Base-by-base conservation (phyloP, 306 rosid species). In the Nissolia schottii region DNA sequence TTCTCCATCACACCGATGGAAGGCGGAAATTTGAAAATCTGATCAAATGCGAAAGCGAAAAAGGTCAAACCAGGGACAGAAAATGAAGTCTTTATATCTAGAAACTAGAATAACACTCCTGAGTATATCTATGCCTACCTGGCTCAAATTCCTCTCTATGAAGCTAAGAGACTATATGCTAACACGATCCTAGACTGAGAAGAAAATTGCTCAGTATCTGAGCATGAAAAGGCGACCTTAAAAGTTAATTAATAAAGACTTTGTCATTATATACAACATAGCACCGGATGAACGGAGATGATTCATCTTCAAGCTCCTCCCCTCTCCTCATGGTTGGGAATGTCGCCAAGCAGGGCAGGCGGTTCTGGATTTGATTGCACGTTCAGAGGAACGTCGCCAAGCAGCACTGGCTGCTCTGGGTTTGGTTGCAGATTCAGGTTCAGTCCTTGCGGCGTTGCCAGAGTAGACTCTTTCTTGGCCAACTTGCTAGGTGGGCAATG, bases 401-500 rank as follows among this genome's bases (percentile, higher is more conserved):
- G 59, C 51, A 65, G 32, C 63, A 77, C 69, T 46, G 72, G 68
- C 43, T 59, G 28, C 13, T 64, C 64, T 57, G 67, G 15, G 29
- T 53, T 53, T 28, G 54, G 28, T 37, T 79, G 41, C 37, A 40
- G 51, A 34, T 73, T 55, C 37, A 40, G 51, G 20, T 73, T 55
- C 46, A 58, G 63, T 50, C 37, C 76, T 27, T 62, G 28, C 32
- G 67, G 9, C 67, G 35, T 73, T 40, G 54, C 37, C 1, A 31
- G 27, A 6, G 3, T 45, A 68, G 84, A 54, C 64, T 35, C 43
- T 14, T 22, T 80, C 87, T 54, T 71, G 29, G 67, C 65, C 85
- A 71, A 28, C 84, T 61, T 94, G 92, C 96, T 94, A 14, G 86
- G 88, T 19, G 97, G 87, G 83, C 74, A 85, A 73, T 91, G 98